Base-by-base conservation (phyloP, 2,329 filamentous ascomycete genomes). In the Zasmidium angulare region DNA sequence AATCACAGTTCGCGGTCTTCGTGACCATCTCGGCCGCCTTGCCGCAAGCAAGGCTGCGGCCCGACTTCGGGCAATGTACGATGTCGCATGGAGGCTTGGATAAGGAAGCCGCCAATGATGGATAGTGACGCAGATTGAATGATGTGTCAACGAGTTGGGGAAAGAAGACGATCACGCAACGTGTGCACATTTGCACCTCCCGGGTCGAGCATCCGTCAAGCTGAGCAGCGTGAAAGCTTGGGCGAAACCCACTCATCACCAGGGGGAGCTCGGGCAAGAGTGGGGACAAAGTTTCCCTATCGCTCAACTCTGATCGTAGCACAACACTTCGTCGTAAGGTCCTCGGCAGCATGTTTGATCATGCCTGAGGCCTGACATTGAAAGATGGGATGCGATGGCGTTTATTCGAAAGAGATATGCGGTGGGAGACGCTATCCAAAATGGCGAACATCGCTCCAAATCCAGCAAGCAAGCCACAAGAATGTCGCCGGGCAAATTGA, bases 401-500 rank as follows among this genome's bases (percentile, higher is more conserved):
- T 17, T 23, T 17, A 31, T 47, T 51, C 48, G 36, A 24, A 63
- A 63, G 54, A 57, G 57, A 55, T 29, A 60, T 12, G 29, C 46
- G 17, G 47, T 17, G 3, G 55, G 4, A 54, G 51, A 48, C 22
- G n/a, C 4, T n/a, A 23, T n/a, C 21, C 52, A 24, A 23, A 47
- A 54, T 24, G 52, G 52, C 20, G 21, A 26, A 12, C 46, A 23
- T 14, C 3, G 12, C 46, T n/a, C 26, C 12, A 12, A 19, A 12
- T 31, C 47, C 23, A 6, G 26, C 12, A 14, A 23, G 23, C 47
- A 49, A 43, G 46, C 36, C 6, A 10, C 19, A 3, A 63, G n/a
- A 6, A 63, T 63, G 58, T 63, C 61, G 14, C 58, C 58, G 17
- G 59, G 61, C 19, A 52, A 40, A 36, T 50, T 59, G 46, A 29